These are phyloP conservation scores for Bipolaris bicolor DNA, from an alignment of 2,329 filamentous ascomycete genomes.

Conservation along the genomic window DNA sequence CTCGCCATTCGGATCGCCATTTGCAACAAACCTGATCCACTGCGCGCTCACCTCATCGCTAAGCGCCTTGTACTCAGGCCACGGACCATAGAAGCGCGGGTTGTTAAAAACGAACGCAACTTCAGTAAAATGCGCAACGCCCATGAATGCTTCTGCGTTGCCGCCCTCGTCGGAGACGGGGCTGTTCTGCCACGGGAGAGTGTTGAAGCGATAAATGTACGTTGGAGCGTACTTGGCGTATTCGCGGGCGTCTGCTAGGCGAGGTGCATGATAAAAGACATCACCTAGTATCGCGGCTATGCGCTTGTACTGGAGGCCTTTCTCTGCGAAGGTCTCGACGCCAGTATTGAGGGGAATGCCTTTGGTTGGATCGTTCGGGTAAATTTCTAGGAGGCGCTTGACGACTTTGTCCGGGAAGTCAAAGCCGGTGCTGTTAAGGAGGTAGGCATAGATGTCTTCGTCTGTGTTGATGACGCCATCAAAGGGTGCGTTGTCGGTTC, in stretches of 20 bases:
- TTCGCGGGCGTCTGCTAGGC: slow-evolving; percentile 52
- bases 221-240: slow-evolving; percentile 57
- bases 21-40: slow-evolving; percentile 55
- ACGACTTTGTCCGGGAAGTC: slow-evolving; percentile 41
- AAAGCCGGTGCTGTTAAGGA: slow-evolving; percentile 44
- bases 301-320: slow-evolving; percentile 60
- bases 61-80: slow-evolving; percentile 49
- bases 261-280: slow-evolving; percentile 62
- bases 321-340: slow-evolving; percentile 37
- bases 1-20: slow-evolving; percentile 47
- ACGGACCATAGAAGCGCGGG: slow-evolving; percentile 46
- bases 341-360: slow-evolving; percentile 46
- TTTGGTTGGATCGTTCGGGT: slow-evolving; percentile 42
- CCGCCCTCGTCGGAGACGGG: slow-evolving; percentile 51
- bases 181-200: slow-evolving; percentile 38
- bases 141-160: slow-evolving; percentile 50
- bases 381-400: slow-evolving; percentile 40
- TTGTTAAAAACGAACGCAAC: slow-evolving; percentile 57
- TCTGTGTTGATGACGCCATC: slow-evolving; percentile 63
- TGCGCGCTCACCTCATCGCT: slow-evolving; percentile 53
- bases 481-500: slow-evolving; percentile 61
- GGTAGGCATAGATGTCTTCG: slow-evolving; percentile 53
- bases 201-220: slow-evolving; percentile 69
- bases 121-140: slow-evolving; percentile 62
- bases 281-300: slow-evolving; percentile 61